These are phyloP conservation scores for Chlorella sp. DNA, from an alignment of 139 green algal genomes.

Conservation along the genomic window DNA sequence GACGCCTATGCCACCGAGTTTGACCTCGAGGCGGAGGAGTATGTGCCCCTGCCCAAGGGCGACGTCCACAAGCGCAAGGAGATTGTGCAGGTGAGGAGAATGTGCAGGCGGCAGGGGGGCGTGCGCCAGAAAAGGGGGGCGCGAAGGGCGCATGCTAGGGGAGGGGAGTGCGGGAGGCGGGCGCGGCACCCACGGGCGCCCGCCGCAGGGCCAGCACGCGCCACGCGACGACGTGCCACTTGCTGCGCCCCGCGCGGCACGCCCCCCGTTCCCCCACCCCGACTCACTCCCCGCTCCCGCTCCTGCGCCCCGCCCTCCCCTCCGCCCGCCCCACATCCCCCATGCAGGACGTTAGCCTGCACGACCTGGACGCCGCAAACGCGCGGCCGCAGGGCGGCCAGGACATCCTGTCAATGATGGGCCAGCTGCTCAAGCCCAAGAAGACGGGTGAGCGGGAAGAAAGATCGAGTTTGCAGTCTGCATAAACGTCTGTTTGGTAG, in stretches of 20 bases:
- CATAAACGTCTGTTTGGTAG: no score
- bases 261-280: neutral
- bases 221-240: no score
- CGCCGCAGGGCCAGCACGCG: no score
- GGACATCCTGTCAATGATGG: slow-evolving; percentile 97
- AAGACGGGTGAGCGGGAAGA: no score
- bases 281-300: neutral
- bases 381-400: slow-evolving; percentile 88
- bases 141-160: no score
- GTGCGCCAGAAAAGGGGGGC: no score
- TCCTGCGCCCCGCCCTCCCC: neutral
- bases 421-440: slow-evolving; percentile 95
- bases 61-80: slow-evolving; percentile 99
- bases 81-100: slow-evolving; percentile 69
- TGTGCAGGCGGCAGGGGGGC: neutral
- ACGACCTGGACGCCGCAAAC: slow-evolving; percentile 98
- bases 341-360: slow-evolving; percentile 96
- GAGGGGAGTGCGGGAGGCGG: no score
- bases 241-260: no score
- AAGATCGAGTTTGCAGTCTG: no score
- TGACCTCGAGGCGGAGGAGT: slow-evolving; percentile 98
- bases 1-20: slow-evolving; percentile 97
- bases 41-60: slow-evolving; percentile 99
- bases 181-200: no score
- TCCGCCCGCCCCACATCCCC: neutral